phyloP scores from a whole-genome alignment of 179 eudicot species.

The Heliamphora pulchella region DNA sequence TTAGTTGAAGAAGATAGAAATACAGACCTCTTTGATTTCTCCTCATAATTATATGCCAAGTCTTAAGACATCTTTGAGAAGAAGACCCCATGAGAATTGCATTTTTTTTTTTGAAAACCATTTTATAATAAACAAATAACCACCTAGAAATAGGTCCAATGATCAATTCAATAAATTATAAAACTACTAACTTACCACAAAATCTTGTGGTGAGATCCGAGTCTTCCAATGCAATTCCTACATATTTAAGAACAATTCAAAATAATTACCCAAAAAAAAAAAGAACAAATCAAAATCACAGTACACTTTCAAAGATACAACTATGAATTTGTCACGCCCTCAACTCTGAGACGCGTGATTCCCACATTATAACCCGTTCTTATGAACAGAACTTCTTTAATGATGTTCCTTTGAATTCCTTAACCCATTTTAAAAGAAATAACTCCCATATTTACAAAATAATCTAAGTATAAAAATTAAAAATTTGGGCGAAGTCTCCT shows the following conservation, averaged over 20 bases:
- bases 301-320: not conserved
- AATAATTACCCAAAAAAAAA: too few relatives aligned
- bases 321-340: too few relatives aligned
- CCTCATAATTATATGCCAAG: constrained; percentile 47
- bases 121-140: not conserved
- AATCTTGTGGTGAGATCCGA: constrained; percentile 92
- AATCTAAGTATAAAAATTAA: too few relatives aligned
- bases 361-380: too few relatives aligned
- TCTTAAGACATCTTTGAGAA: constrained; percentile 68
- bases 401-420: too few relatives aligned
- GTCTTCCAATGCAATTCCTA: constrained; percentile 84
- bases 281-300: constrained; percentile 6
- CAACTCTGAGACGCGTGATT: too few relatives aligned
- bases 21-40: constrained; percentile 37
- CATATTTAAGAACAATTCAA: constrained; percentile 7
- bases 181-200: constrained; percentile 54
- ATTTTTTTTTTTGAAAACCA: not conserved
- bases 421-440: too few relatives aligned
- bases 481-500: too few relatives aligned
- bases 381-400: too few relatives aligned
- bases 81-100: constrained; percentile 89
- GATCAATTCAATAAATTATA: not conserved
- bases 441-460: too few relatives aligned
- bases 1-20: not conserved
- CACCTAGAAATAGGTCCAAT: not conserved